Percentiles rank a stretch among this genome's conserved stretches.
Evolutionary conservation across 2,329 filamentous ascomycete genomes (phyloP).

Genomic region (Aphanoascus verrucosus): DNA sequence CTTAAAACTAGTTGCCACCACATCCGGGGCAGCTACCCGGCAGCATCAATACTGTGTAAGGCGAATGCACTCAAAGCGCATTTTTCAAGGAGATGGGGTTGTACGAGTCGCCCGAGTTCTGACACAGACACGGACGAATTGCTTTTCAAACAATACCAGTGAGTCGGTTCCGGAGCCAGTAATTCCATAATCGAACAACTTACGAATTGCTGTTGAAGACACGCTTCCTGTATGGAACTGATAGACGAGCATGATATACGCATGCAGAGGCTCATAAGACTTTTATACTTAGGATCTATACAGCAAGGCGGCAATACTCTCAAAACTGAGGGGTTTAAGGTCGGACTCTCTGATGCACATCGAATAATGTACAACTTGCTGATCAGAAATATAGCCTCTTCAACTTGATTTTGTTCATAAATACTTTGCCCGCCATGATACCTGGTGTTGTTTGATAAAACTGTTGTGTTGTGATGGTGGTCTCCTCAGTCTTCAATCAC

Average conservation of each 20-base stretch:
- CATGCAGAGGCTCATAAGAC: conserved; percentile 71
- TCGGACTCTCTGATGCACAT: conserved; percentile 22
- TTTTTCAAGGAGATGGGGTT: conserved; percentile 36
- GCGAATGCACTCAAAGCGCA: conserved; percentile 51
- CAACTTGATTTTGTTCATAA: conserved; percentile 56
- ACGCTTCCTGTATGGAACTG: conserved; percentile 49
- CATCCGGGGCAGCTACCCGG: too few relatives aligned
- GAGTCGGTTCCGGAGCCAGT: conserved; percentile 73
- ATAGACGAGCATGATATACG: conserved; percentile 75
- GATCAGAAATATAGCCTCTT: conserved; percentile 45
- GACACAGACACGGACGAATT: conserved; percentile 68
- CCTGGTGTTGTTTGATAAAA: conserved; percentile 4
- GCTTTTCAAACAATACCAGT: conserved; percentile 71
- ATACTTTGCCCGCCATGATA: conserved; percentile 18
- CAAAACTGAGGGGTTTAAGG: conserved; percentile 64
- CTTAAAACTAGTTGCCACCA: not conserved
- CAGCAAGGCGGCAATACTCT: conserved; percentile 79
- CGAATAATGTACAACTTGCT: not conserved
- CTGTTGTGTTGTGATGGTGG: not conserved
- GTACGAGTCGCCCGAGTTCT: conserved; percentile 53
- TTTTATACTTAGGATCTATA: conserved; percentile 86
- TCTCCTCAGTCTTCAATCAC: too few relatives aligned
- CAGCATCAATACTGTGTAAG: conserved; percentile 42
- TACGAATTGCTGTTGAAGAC: conserved; percentile 65
- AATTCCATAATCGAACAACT: conserved; percentile 69